Evolutionary conservation across 495 filamentous ascomycete genomes (phyloP), one percentile per base, ranked within the genome.

Genomic region (Penicillium angulare): DNA sequence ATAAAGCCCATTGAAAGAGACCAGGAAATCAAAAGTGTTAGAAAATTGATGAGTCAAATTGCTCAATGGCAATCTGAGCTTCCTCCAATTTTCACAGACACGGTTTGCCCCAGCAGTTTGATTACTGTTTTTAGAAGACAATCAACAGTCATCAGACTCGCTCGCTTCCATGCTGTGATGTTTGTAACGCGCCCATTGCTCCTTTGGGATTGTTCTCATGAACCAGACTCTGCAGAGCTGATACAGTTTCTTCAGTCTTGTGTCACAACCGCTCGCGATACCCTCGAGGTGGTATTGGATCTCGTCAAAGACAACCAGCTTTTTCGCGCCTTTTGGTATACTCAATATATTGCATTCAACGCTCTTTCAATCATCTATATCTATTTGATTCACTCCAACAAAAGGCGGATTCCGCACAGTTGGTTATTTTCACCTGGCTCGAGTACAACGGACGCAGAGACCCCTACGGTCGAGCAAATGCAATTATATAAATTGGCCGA

Each of bases 271-370:
- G 59, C 63, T 5, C 47, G 49, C 20, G 52, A 63, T 15, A 50
- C 63, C 4, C 50, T 66, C 15, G 52, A 63, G 16, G 21, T 66
- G 21, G 52, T 66, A n/a, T 43, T 63, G 16, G 52, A 39, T 20
- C 57, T 63, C 27, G 63, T 51, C 5, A 53, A 56, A n/a, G 63
- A 63, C 1, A 53, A 60, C 7, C 52, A 63, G 7, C 47, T 66
- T 3, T 66, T 60, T 21, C 52, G 47, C 3, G 50, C 63, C 0
- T 66, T 66, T 26, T 66, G 63, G 63, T 66, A 63, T 32, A 63
- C 63, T 1, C 63, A 66, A 34, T 66, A 66, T 31, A 63, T 66
- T 35, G 54, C 63, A 2, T 66, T 66, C 50, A 66, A 66, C n/a
- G 63, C 63, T 16, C 24, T 66, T 10, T 66, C 63, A 4, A 57